Conservation (phyloP, 1,284 basidiomycete species). For the Fomitiporia mediterranea region DNA sequence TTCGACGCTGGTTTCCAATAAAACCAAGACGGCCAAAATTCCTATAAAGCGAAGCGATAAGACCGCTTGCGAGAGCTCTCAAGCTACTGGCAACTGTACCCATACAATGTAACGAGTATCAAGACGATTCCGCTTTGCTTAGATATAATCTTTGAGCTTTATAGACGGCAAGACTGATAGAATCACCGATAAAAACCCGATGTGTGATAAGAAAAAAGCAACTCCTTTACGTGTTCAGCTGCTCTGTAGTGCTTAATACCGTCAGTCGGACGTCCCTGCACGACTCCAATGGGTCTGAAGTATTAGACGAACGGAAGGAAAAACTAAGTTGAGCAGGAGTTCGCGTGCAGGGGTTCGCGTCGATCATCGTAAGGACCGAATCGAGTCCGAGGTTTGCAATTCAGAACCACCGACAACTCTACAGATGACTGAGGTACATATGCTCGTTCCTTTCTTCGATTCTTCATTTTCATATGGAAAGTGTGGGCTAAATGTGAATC, state of each 20-base stretch:
- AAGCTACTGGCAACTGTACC: background rate
- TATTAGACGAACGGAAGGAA: background rate
- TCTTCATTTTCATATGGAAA: background rate
- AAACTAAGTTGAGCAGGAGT: background rate
- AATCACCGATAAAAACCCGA: conserved; percentile 15
- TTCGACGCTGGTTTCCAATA: background rate
- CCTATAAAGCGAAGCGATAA: background rate
- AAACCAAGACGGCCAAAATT: background rate
- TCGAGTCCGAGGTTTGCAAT: conserved; percentile 1
- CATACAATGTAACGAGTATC: background rate
- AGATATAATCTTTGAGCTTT: background rate
- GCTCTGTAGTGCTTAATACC: background rate
- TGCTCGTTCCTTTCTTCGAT: background rate
- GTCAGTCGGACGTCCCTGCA: background rate
- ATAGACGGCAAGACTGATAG: conserved; percentile 1
- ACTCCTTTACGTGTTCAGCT: background rate
- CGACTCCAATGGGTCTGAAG: background rate
- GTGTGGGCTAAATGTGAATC: background rate
- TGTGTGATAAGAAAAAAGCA: conserved; percentile 4
- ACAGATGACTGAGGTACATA: background rate
- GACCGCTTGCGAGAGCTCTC: background rate
- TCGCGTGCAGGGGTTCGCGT: background rate
- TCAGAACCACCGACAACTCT: conserved; percentile 8
- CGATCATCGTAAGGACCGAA: conserved; percentile 4
- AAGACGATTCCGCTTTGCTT: background rate